These are phyloP conservation scores for Stagonosporopsis rhizophila DNA, from an alignment of 2,329 filamentous ascomycete species.

Conservation along the genomic window DNA sequence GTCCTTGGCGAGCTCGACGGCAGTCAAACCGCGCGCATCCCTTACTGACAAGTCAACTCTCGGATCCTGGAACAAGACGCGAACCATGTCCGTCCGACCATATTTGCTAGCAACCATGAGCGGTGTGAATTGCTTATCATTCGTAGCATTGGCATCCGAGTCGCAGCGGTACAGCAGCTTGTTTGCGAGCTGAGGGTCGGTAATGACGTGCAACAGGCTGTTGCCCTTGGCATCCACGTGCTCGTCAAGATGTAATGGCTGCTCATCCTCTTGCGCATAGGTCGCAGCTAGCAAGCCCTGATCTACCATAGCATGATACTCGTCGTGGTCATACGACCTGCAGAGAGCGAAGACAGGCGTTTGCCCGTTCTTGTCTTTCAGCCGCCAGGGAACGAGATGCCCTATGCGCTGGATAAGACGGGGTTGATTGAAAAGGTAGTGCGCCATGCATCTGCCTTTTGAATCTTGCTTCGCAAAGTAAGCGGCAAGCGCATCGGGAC, in stretches of 20 bases:
- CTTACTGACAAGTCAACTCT: slow-evolving; percentile 84
- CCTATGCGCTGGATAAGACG: slow-evolving; percentile 79
- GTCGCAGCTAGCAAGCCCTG: slow-evolving; percentile 78
- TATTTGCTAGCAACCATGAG: slow-evolving; percentile 99
- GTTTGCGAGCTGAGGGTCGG: slow-evolving; percentile 77
- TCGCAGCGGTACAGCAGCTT: slow-evolving; percentile 84
- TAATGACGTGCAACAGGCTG: slow-evolving; percentile 93
- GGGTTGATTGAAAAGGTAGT: slow-evolving; percentile 94
- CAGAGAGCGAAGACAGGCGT: slow-evolving; percentile 97
- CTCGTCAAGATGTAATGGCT: slow-evolving; percentile 86
- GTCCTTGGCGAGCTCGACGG: slow-evolving; percentile 95
- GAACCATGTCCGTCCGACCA: slow-evolving; percentile 90
- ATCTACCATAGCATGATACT: slow-evolving; percentile 88
- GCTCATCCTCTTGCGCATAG: slow-evolving; percentile 75
- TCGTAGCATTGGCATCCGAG: slow-evolving; percentile 93
- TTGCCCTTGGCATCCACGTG: slow-evolving; percentile 94
- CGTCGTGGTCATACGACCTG: slow-evolving; percentile 89
- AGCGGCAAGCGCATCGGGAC: slow-evolving; percentile 63
- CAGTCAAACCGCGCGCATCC: slow-evolving; percentile 87
- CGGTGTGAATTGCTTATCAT: slow-evolving; percentile 93
- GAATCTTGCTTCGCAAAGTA: slow-evolving; percentile 82
- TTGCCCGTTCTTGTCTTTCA: slow-evolving; percentile 94
- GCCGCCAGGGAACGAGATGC: slow-evolving; percentile 80
- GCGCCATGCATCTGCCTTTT: slow-evolving; percentile 87
- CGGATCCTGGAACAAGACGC: slow-evolving; percentile 84